Base-by-base conservation (phyloP, 805 yeast genomes). In the Kodamaea lidongshanica region DNA sequence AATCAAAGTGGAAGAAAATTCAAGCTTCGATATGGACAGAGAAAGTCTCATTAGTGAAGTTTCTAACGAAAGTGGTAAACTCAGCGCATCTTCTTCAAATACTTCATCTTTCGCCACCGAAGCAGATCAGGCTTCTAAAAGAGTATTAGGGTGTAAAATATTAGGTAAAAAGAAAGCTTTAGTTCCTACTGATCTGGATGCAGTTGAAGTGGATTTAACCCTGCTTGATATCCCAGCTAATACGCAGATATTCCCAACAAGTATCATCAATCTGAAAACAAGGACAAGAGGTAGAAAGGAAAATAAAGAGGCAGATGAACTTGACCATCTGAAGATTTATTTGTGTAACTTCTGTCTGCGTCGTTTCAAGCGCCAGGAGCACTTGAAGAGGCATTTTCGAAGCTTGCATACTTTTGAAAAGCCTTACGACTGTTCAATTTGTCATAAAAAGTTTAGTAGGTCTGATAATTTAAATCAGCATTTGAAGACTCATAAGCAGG, bases 281-380 rank as follows among this genome's bases (percentile, higher is more conserved):
- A 47, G 71, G 29, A 68, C 74, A 3, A 61, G 85, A 28, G 85
- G 85, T 5, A 65, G 85, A 23, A 77, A 77, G 50, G 83, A 80
- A 14, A 70, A 77, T 23, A 56, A 70, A 38, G 72, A 70, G 28
- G 76, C 72, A 12, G 83, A 76, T 44, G 39, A 61, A 46, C 52
- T 48, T 28, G 70, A 64, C 39, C 65, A 61, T 39, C 29, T 68
- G 7, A 78, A 78, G 52, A 74, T 74, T 23, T 79, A 69, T 47
- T 70, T 71, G 17, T 80, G 88, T 50, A 71, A 70, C 18, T 70
- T 65, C 45, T 80, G 89, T 50, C 65, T 70, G 27, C 66, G 88
- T 41, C 48, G 70, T 21, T 81, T 81, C 56, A 75, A 78, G 48
- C 66, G 92, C 42, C 85, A 79, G 50, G 92, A 81, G 46, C 92